A percentile compares a stretch with the other conserved stretches of the same genome.
These are phyloP conservation scores for Eutypa lata DNA, from an alignment of 2,329 filamentous ascomycete species.

Conservation along the genomic window DNA sequence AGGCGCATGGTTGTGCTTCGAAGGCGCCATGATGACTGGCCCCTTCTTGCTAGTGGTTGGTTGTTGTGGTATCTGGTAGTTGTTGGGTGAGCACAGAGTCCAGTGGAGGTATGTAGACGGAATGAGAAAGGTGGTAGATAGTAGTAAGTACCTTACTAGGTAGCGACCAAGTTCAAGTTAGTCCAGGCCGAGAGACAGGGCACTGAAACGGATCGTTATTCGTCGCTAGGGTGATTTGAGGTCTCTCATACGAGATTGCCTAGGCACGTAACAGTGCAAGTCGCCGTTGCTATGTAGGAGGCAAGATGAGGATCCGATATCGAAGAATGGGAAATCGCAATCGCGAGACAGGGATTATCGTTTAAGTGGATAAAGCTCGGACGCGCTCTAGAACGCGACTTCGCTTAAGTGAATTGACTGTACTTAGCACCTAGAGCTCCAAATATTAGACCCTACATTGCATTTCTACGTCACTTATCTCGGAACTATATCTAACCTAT, in stretches of 20 bases:
- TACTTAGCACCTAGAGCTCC: neutral
- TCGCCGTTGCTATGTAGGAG: too few relatives aligned
- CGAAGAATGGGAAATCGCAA: neutral
- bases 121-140: neutral
- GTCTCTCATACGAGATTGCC: too few relatives aligned
- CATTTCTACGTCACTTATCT: too few relatives aligned
- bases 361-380: neutral
- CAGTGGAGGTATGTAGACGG: neutral
- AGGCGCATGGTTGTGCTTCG: slow-evolving; percentile 40
- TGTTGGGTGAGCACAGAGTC: too few relatives aligned
- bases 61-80: too few relatives aligned
- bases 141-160: neutral
- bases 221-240: too few relatives aligned
- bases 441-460: too few relatives aligned
- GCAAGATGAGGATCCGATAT: too few relatives aligned
- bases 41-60: neutral
- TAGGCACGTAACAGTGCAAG: too few relatives aligned
- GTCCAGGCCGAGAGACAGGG: neutral
- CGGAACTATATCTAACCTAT: too few relatives aligned
- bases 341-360: neutral
- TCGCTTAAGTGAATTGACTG: neutral
- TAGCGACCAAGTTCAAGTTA: neutral
- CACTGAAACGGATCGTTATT: too few relatives aligned
- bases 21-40: slow-evolving; percentile 32
- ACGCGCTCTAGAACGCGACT: neutral